Percentiles rank a stretch among this genome's conserved stretches.
Conservation (phyloP, 2,329 filamentous ascomycete genomes). For the Sclerotinia glacialis region DNA sequence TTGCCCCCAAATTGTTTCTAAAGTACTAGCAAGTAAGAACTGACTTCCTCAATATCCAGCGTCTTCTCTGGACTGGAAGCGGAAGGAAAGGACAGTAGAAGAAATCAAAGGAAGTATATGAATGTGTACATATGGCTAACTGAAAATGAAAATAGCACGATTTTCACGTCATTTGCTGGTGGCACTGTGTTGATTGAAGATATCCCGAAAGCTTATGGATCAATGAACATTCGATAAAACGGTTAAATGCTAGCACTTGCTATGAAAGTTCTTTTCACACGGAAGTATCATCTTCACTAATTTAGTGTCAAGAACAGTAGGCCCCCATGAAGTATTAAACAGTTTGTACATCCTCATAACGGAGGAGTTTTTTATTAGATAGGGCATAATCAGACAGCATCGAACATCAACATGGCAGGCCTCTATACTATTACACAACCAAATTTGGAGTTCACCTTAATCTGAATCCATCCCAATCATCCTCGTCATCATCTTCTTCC, state of each 20-base stretch:
- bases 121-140: background rate
- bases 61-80: background rate
- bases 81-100: background rate
- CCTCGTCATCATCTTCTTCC: conserved; percentile 25
- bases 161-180: background rate
- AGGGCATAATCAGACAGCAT: conserved; percentile 12
- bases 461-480: conserved; percentile 28
- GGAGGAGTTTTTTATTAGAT: background rate
- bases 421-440: background rate
- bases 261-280: background rate
- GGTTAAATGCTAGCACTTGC: background rate
- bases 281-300: background rate
- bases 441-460: conserved; percentile 13
- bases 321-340: background rate
- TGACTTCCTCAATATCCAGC: background rate
- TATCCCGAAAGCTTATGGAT: background rate
- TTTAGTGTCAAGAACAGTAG: background rate
- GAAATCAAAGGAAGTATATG: background rate
- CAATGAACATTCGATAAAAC: background rate
- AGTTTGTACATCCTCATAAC: background rate
- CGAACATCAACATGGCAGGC: background rate
- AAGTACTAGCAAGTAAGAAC: background rate
- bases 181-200: background rate
- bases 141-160: too few relatives aligned
- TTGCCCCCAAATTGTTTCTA: too few relatives aligned